phyloP scores from a whole-genome alignment of 495 filamentous ascomycete genomes.

The Hypoxylon subgilvum region DNA sequence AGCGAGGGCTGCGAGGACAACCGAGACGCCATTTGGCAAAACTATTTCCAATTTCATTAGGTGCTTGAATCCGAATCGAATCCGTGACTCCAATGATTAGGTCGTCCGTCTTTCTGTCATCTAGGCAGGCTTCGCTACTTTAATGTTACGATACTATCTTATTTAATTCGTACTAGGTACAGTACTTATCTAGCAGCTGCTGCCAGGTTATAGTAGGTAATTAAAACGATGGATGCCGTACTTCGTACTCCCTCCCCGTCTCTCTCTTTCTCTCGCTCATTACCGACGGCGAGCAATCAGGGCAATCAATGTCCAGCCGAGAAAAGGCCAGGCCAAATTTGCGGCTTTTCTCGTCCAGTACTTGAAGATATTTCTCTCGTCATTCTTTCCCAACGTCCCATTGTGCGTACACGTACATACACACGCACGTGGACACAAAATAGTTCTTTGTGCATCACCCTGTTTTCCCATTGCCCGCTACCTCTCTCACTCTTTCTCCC shows the following conservation, averaged over 20 bases:
- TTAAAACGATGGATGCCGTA: too few relatives aligned
- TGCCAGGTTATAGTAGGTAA: too few relatives aligned
- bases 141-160: too few relatives aligned
- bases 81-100: too few relatives aligned
- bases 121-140: too few relatives aligned
- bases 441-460: constrained; percentile 24
- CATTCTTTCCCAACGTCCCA: neutral
- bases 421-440: constrained; percentile 19
- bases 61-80: too few relatives aligned
- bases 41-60: too few relatives aligned
- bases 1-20: constrained; percentile 7
- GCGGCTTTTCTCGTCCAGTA: constrained; percentile 25
- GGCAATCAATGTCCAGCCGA: constrained; percentile 21
- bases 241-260: neutral
- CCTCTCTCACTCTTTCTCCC: constrained; percentile 10
- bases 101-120: too few relatives aligned
- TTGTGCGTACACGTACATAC: constrained; percentile 20
- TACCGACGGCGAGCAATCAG: constrained; percentile 9
- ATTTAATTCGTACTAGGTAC: too few relatives aligned
- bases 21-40: constrained; percentile 11
- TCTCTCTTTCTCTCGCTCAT: neutral
- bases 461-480: constrained; percentile 1
- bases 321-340: constrained; percentile 15
- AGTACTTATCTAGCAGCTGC: too few relatives aligned
- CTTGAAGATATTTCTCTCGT: neutral